Evolutionary conservation across 768 basidiomycete species (phyloP).

Genomic region (Agaricus blazei): DNA sequence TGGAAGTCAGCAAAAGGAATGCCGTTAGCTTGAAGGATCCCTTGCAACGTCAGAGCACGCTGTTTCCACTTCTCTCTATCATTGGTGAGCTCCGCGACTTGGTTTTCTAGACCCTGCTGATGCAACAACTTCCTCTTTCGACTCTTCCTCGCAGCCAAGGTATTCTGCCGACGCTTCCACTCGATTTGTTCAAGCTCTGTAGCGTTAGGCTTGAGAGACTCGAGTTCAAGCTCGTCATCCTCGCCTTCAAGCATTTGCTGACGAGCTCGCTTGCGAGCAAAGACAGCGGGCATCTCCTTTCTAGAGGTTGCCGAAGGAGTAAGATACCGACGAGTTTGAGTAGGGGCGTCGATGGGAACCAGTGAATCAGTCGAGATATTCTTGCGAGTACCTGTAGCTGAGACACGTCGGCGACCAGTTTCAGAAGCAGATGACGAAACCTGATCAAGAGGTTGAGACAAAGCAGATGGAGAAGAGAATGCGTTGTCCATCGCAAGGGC

Average conservation of each 20-base stretch:
- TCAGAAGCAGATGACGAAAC: constrained; percentile 13
- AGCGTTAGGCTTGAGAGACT: constrained; percentile 29
- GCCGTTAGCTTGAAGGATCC: constrained; percentile 30
- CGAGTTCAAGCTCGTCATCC: constrained; percentile 38
- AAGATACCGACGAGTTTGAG: constrained; percentile 64
- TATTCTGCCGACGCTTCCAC: constrained; percentile 76
- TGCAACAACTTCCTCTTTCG: constrained; percentile 72
- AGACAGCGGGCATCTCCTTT: constrained; percentile 65
- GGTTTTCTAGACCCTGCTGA: constrained; percentile 54
- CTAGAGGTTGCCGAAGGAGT: constrained; percentile 65
- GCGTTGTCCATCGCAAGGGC: constrained; percentile 17
- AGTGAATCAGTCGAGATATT: constrained; percentile 58
- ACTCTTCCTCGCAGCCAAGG: constrained; percentile 71
- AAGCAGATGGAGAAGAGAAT: neutral
- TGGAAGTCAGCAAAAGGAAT: constrained; percentile 14
- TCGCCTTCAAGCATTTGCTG: constrained; percentile 40
- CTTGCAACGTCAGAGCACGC: constrained; percentile 34
- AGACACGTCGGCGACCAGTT: constrained; percentile 21
- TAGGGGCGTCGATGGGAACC: constrained; percentile 70
- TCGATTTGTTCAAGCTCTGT: constrained; percentile 64
- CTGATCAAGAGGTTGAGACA: constrained; percentile 5
- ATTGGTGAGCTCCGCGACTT: constrained; percentile 35
- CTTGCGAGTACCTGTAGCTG: constrained; percentile 67
- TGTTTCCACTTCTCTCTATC: constrained; percentile 56
- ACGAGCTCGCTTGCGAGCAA: constrained; percentile 59